Evolutionary conservation across 495 filamentous ascomycete genomes (phyloP).

Genomic region (Ascobolus immersus): DNA sequence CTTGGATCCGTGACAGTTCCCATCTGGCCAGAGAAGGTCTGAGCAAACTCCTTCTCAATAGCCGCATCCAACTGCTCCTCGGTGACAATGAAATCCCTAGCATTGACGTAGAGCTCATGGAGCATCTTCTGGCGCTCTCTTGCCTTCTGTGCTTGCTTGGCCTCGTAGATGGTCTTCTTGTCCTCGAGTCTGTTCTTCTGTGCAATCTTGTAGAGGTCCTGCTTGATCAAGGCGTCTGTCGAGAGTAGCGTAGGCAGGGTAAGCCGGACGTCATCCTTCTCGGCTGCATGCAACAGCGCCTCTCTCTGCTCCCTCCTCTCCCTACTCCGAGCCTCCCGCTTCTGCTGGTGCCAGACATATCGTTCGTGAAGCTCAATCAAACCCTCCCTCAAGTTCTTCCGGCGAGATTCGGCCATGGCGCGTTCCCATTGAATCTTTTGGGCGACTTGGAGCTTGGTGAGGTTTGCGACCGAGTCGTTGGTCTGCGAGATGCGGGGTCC

Average conservation of each 20-base stretch:
- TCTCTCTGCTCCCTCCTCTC: conserved; percentile 20
- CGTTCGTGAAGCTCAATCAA: conserved; percentile 30
- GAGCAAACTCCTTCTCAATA: conserved; percentile 33
- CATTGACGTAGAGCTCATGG: conserved; percentile 39
- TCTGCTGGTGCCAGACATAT: conserved; percentile 17
- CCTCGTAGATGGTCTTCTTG: conserved; percentile 20
- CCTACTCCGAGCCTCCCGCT: conserved; percentile 3
- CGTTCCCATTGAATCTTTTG: conserved; percentile 36
- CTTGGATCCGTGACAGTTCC: no score
- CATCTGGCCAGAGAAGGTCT: conserved; percentile 32
- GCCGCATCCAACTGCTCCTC: conserved; percentile 33
- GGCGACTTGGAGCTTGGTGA: conserved; percentile 18
- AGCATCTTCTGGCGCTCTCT: conserved; percentile 23
- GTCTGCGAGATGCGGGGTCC: no score
- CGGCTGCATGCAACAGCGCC: conserved; percentile 23
- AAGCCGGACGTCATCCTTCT: conserved; percentile 34
- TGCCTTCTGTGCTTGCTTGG: conserved; percentile 18
- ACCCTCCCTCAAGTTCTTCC: conserved; percentile 38
- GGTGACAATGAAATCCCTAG: conserved; percentile 37
- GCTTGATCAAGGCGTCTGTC: conserved; percentile 5
- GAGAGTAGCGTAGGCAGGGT: conserved; percentile 28
- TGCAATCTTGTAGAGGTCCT: conserved; percentile 15
- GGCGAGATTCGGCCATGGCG: conserved; percentile 31
- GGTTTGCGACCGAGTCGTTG: not conserved
- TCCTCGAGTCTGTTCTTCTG: conserved; percentile 23